Evolutionary conservation across 352 stramenopile genomes (phyloP).

Genomic region (Phytophthora palmivora): DNA sequence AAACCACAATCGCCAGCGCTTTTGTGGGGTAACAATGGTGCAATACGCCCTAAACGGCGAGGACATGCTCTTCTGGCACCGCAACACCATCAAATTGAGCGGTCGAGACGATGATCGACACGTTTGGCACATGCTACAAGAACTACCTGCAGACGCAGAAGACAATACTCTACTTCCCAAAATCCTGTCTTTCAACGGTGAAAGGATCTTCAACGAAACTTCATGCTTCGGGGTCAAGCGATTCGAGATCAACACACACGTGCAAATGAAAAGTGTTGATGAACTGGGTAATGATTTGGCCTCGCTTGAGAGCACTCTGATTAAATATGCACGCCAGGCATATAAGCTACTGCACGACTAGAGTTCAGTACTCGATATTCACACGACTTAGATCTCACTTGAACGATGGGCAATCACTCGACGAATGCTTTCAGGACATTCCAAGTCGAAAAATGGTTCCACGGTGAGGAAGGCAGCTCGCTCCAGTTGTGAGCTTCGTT

Average conservation of each 20-base stretch:
- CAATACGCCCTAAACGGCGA: slow-evolving; percentile 52
- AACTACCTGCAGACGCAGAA: slow-evolving; percentile 38
- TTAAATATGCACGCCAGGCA: slow-evolving; percentile 48
- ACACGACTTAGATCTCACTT: slow-evolving; percentile 19
- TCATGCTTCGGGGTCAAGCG: slow-evolving; percentile 77
- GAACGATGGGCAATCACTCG: slow-evolving; percentile 34
- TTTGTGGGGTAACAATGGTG: slow-evolving; percentile 59
- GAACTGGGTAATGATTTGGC: slow-evolving; percentile 19
- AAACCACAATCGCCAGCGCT: slow-evolving; percentile 43
- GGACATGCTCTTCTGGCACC: slow-evolving; percentile 56
- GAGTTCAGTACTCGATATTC: neutral
- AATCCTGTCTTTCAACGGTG: slow-evolving; percentile 66
- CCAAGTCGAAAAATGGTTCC: slow-evolving; percentile 45
- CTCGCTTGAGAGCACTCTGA: slow-evolving; percentile 31
- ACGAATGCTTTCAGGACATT: slow-evolving; percentile 37
- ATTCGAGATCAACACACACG: slow-evolving; percentile 35
- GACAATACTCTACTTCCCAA: slow-evolving; percentile 25
- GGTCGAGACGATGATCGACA: slow-evolving; percentile 35
- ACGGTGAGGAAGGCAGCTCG: slow-evolving; percentile 30
- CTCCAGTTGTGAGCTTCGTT: slow-evolving; percentile 36
- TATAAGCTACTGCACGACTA: slow-evolving; percentile 37
- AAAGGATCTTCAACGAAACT: slow-evolving; percentile 68
- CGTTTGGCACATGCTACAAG: slow-evolving; percentile 59
- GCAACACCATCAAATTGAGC: slow-evolving; percentile 72
- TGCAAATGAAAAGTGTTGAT: slow-evolving; percentile 36